Base-by-base conservation (phyloP, 2,329 filamentous ascomycete species). In the Xylariaceae sp. region DNA sequence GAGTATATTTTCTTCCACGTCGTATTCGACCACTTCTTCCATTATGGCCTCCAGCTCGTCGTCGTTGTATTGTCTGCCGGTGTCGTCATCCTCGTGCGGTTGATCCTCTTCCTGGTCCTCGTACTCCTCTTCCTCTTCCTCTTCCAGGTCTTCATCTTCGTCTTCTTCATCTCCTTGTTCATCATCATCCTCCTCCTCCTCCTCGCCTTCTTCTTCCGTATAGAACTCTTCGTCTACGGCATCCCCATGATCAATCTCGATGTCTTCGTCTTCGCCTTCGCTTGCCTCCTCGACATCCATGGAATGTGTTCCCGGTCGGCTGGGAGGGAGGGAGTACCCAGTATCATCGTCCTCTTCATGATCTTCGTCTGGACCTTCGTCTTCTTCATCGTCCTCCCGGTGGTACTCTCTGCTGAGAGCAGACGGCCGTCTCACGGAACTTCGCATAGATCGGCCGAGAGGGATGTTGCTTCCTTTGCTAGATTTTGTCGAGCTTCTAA, bases 361-460 rank as follows among this genome's bases (percentile, higher is more conserved):
- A 2, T 34, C 35, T 1, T 24, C 36, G 1, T 39, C 36, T 3
- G 27, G 28, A 4, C 39, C 41, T 2, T 29, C 33, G 3, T 38
- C 38, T 5, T 47, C 31, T 12, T 39, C 40, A 1, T 64, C 61
- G 4, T 64, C 52, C 18, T 56, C 56, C 23, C 58, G 52, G 30
- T 52, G 59, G 38, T 69, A 65, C 43, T 68, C 62, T 35, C 59
- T 58, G 49, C 74, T 78, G 27, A 81, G 59, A 15, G 66, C 62
- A 6, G 76, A 79, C 2, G 73, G 74, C 45, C 69, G 63, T 34
- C 64, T 58, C 8, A 57, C 53, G 16, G 55, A 59, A 15, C 64
- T 61, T 38, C 65, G 63, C 19, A 73, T 65, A 8, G 71, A 73
- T 36, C 69, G 67, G 11, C 70, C 71, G 5, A 76, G 62, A 1